Conservation (phyloP, 2,329 filamentous ascomycete species). For the Trichoderma sp. region DNA sequence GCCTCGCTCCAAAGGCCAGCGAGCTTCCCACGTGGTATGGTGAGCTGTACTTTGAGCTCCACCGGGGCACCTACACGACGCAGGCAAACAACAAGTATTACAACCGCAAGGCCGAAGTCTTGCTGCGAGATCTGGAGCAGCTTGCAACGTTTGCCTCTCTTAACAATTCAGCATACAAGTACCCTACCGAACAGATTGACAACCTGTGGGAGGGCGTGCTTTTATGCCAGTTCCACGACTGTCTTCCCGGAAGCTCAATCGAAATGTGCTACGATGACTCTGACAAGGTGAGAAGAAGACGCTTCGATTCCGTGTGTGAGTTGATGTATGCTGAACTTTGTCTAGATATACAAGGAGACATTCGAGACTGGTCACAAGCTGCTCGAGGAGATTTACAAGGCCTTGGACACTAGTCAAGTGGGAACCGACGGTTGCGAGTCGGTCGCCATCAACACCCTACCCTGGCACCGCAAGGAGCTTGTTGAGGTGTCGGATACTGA, state of each 20-base stretch:
- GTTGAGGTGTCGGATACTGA: constrained; percentile 61
- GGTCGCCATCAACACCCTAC: constrained; percentile 79
- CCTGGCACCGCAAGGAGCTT: constrained; percentile 79
- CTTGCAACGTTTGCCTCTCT: constrained; percentile 84
- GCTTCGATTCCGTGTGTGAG: background rate
- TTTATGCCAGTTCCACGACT: constrained; percentile 97
- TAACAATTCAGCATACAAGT: constrained; percentile 72
- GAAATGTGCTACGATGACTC: constrained; percentile 99
- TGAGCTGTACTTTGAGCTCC: constrained; percentile 96
- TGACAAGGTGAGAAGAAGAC: constrained; percentile 60
- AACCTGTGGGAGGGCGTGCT: constrained; percentile 92
- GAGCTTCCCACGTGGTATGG: constrained; percentile 95
- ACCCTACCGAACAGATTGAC: constrained; percentile 92
- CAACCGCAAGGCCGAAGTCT: constrained; percentile 81
- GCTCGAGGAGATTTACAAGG: constrained; percentile 67
- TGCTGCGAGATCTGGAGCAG: constrained; percentile 86
- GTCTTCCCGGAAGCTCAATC: constrained; percentile 89
- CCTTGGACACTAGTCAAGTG: constrained; percentile 63
- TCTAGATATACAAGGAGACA: constrained; percentile 74
- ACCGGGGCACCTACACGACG: constrained; percentile 95
- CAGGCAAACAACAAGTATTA: constrained; percentile 97
- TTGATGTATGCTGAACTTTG: background rate
- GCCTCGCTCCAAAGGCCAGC: constrained; percentile 75
- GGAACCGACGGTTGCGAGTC: constrained; percentile 49
- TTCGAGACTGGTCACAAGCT: constrained; percentile 76